A percentile compares a stretch with the other conserved stretches of the same genome.
Evolutionary conservation across 495 filamentous ascomycete genomes (phyloP).

Genomic region (Annulohypoxylon stygium): DNA sequence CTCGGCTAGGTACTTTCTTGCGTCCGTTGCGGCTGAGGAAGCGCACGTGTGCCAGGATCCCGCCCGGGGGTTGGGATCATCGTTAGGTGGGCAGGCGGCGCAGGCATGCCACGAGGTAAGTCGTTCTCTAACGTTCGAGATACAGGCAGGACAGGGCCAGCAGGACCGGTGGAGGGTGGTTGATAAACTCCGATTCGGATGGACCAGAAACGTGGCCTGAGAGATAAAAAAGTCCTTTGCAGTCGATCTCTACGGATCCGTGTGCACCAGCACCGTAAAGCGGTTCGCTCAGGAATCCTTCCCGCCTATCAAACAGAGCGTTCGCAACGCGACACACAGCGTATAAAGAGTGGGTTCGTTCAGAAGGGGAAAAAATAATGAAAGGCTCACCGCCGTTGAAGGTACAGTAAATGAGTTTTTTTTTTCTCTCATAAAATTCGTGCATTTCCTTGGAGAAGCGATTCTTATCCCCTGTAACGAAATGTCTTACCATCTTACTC

Average conservation of each 20-base stretch:
- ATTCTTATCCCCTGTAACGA: slow-evolving; percentile 1
- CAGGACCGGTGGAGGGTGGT: slow-evolving; percentile 18
- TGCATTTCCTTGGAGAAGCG: background rate
- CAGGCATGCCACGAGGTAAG: slow-evolving; percentile 42
- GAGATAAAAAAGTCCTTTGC: slow-evolving; percentile 29
- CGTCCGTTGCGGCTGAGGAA: slow-evolving; percentile 43
- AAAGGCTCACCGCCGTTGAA: slow-evolving; percentile 19
- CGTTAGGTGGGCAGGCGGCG: slow-evolving; percentile 39
- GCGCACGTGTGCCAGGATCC: slow-evolving; percentile 40
- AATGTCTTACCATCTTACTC: background rate
- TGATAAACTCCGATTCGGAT: slow-evolving; percentile 35
- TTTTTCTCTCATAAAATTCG: background rate
- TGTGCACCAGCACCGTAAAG: background rate
- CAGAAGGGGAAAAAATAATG: background rate
- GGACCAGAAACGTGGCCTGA: slow-evolving; percentile 26
- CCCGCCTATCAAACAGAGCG: slow-evolving; percentile 35
- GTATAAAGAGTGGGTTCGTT: background rate
- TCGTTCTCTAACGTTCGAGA: slow-evolving; percentile 28
- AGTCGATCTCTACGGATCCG: slow-evolving; percentile 21
- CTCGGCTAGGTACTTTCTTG: slow-evolving; percentile 37
- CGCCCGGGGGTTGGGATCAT: slow-evolving; percentile 33
- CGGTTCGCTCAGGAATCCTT: slow-evolving; percentile 32
- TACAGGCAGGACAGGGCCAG: slow-evolving; percentile 4
- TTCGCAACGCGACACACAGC: slow-evolving; percentile 6
- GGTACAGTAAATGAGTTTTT: slow-evolving; percentile 7